Percentiles rank a stretch among this genome's conserved stretches.
These are phyloP conservation scores for Ampelocalamus luodianensis DNA, from an alignment of 176 grass and related monocot genomes.

Conservation along the genomic window DNA sequence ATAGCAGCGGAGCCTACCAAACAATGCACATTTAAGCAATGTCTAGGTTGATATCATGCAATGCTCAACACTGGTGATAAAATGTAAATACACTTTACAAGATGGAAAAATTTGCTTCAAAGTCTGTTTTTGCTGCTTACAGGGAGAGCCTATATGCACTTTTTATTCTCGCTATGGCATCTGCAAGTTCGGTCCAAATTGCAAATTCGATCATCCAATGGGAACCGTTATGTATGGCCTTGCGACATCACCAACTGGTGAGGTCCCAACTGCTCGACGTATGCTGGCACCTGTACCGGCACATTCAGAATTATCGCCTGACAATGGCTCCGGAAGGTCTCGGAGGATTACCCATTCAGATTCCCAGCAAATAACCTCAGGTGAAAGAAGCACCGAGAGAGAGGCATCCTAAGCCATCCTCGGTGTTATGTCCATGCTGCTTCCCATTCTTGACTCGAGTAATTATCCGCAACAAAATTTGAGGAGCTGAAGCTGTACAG, in stretches of 20 bases:
- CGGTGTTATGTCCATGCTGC: conserved; percentile 37
- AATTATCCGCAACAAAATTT: conserved; percentile 51
- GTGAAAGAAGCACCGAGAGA: conserved; percentile 67
- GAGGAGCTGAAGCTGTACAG: conserved; percentile 53
- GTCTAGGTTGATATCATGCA: not conserved
- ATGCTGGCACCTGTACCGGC: conserved; percentile 52
- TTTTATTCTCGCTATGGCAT: conserved; percentile 89
- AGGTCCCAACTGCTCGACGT: conserved; percentile 41
- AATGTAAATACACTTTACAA: conserved; percentile 9
- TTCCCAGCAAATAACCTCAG: conserved; percentile 58
- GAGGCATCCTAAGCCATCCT: conserved; percentile 65
- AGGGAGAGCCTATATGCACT: conserved; percentile 74
- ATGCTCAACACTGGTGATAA: conserved; percentile 11
- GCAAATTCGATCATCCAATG: conserved; percentile 92
- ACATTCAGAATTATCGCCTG: conserved; percentile 49
- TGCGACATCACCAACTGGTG: conserved; percentile 55
- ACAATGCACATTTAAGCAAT: not conserved
- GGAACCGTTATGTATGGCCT: conserved; percentile 60
- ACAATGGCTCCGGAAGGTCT: conserved; percentile 41
- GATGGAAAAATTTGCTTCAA: not conserved
- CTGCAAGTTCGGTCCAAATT: conserved; percentile 90
- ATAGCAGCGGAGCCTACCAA: not conserved
- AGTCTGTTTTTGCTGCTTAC: conserved; percentile 37
- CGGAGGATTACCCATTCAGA: conserved; percentile 50
- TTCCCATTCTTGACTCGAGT: conserved; percentile 45